These are phyloP conservation scores for Edaphochlamys debaryana DNA, from an alignment of 139 green algal genomes.

Conservation along the genomic window DNA sequence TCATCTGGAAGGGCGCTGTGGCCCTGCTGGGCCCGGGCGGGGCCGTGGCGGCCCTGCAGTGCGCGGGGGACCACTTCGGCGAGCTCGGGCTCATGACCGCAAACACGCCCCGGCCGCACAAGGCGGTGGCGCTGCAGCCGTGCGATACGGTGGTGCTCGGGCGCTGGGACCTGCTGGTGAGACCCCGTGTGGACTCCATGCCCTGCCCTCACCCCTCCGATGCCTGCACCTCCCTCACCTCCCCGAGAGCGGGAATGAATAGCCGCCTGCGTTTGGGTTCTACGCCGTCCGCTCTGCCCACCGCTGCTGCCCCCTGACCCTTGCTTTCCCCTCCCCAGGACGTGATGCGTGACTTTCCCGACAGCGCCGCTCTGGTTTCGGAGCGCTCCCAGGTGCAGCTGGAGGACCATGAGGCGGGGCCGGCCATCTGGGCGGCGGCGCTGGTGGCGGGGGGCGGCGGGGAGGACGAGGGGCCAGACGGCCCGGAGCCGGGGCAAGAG, in stretches of 20 bases:
- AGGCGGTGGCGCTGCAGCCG: conserved; percentile 10
- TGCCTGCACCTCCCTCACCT: too few relatives aligned
- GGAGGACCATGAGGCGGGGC: neutral
- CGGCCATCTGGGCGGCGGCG: too few relatives aligned
- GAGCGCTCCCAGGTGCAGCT: neutral
- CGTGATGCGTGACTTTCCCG: neutral
- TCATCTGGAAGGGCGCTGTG: conserved; percentile 15
- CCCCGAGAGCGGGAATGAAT: too few relatives aligned
- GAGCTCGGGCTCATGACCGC: conserved; percentile 1
- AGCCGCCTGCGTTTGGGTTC: too few relatives aligned
- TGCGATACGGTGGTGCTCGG: conserved; percentile 18
- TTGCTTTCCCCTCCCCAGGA: neutral
- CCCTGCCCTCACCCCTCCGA: too few relatives aligned
- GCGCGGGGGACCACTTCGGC: conserved; percentile 1
- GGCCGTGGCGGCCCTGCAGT: neutral
- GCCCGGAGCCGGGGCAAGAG: too few relatives aligned
- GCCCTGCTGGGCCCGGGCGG: neutral
- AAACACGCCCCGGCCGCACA: neutral
- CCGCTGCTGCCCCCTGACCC: too few relatives aligned
- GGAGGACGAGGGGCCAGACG: neutral
- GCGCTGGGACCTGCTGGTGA: conserved; percentile 22
- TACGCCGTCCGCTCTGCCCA: too few relatives aligned
- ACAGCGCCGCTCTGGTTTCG: neutral
- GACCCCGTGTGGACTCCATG: neutral
- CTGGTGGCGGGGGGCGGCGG: neutral